These are phyloP conservation scores for Gaeumannomyces tritici DNA, from an alignment of 2,329 filamentous ascomycete genomes.

Conservation along the genomic window DNA sequence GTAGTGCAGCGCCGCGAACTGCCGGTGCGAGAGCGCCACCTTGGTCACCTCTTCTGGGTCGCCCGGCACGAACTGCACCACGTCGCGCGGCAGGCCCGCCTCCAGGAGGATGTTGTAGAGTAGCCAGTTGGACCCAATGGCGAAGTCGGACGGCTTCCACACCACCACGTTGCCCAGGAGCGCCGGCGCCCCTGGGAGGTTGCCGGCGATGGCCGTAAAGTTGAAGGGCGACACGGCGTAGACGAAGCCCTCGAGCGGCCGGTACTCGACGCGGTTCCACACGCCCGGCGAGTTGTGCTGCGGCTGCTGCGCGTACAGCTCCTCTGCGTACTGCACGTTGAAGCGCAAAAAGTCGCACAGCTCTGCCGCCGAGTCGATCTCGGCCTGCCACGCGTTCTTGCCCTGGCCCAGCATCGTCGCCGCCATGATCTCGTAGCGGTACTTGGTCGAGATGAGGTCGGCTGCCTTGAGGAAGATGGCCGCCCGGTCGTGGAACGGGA, in stretches of 20 bases:
- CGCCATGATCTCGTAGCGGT: slow-evolving; percentile 94
- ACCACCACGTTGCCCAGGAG: slow-evolving; percentile 90
- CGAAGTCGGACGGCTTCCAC: slow-evolving; percentile 91
- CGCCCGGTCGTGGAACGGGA: slow-evolving; percentile 84
- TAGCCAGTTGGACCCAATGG: slow-evolving; percentile 85
- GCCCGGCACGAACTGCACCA: slow-evolving; percentile 90
- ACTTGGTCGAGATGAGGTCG: slow-evolving; percentile 82
- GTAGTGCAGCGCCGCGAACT: slow-evolving; percentile 90
- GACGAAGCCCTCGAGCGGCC: slow-evolving; percentile 87
- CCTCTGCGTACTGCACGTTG: slow-evolving; percentile 88
- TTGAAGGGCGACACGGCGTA: slow-evolving; percentile 95
- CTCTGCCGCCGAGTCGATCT: slow-evolving; percentile 93
- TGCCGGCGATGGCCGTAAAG: slow-evolving; percentile 90
- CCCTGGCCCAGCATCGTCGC: slow-evolving; percentile 93
- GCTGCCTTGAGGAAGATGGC: slow-evolving; percentile 94
- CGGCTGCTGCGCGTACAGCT: slow-evolving; percentile 82
- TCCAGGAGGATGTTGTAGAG: slow-evolving; percentile 85
- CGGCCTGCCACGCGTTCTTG: slow-evolving; percentile 98
- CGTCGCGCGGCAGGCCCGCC: slow-evolving; percentile 78
- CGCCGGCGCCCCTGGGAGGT: slow-evolving; percentile 73
- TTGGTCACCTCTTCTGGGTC: slow-evolving; percentile 78
- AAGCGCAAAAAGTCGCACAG: slow-evolving; percentile 88
- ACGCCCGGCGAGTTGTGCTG: slow-evolving; percentile 72
- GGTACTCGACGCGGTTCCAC: slow-evolving; percentile 88
- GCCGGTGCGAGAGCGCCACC: slow-evolving; percentile 61